A percentile compares a stretch with the other conserved stretches of the same genome.
Conservation (phyloP, 495 filamentous ascomycete species). For the Parathielavia appendiculata region DNA sequence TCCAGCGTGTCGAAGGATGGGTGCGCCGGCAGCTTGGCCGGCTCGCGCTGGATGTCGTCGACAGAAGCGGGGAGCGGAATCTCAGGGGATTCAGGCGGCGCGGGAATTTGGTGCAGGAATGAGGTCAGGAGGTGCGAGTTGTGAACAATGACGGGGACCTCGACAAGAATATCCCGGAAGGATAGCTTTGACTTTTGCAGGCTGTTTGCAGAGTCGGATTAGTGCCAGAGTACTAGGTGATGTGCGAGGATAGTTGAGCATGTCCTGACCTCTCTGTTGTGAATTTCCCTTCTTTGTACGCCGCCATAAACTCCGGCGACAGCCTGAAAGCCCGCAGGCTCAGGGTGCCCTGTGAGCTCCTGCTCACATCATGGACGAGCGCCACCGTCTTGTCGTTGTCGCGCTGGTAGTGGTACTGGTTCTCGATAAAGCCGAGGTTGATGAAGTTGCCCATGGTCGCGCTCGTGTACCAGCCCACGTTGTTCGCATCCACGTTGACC, state of each 20-base stretch:
- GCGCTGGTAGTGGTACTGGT: slow-evolving; percentile 95
- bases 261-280: slow-evolving; percentile 77
- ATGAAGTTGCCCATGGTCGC: slow-evolving; percentile 98
- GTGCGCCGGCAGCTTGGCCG: slow-evolving; percentile 57
- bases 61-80: slow-evolving; percentile 70
- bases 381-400: slow-evolving; percentile 93
- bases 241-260: background rate
- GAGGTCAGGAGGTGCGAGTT: slow-evolving; percentile 96
- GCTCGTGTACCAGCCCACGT: slow-evolving; percentile 97
- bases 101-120: slow-evolving; percentile 79
- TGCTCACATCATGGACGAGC: slow-evolving; percentile 88
- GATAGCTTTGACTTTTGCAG: slow-evolving; percentile 87
- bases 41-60: slow-evolving; percentile 59
- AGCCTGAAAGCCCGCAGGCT: slow-evolving; percentile 88
- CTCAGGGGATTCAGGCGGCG: slow-evolving; percentile 52
- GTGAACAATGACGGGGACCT: slow-evolving; percentile 88
- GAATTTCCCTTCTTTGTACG: slow-evolving; percentile 95
- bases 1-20: slow-evolving; percentile 87
- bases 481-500: slow-evolving; percentile 98
- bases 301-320: slow-evolving; percentile 81
- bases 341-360: slow-evolving; percentile 85
- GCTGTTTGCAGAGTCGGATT: slow-evolving; percentile 43
- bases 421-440: slow-evolving; percentile 91
- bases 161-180: slow-evolving; percentile 89
- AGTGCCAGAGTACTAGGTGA: slow-evolving; percentile 14